Evolutionary conservation across 805 yeast species (phyloP).

Genomic region (Limtongozyma cylindracea): DNA sequence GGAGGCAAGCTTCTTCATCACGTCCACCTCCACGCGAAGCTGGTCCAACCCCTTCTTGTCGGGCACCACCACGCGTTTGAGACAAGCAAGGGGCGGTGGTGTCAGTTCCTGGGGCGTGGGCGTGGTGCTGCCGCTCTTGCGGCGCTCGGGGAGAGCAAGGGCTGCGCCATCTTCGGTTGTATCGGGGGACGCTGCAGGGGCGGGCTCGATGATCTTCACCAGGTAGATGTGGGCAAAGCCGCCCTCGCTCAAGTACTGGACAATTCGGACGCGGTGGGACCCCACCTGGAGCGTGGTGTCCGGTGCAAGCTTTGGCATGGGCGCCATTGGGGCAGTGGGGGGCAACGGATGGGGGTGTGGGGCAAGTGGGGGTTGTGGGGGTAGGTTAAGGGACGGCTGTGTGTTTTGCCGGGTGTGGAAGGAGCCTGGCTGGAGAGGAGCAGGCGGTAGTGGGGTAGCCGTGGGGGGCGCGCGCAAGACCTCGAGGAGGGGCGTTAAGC

Average conservation of each 20-base stretch:
- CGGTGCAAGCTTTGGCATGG: too few relatives aligned
- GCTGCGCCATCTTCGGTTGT: background rate
- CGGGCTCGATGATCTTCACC: constrained; percentile 16
- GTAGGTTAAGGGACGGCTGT: too few relatives aligned
- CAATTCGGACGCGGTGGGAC: background rate
- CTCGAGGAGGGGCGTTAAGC: too few relatives aligned
- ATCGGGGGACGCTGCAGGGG: constrained; percentile 11
- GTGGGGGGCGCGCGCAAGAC: too few relatives aligned
- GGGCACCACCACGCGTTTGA: constrained; percentile 52
- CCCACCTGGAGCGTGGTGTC: background rate
- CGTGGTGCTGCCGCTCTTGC: constrained; percentile 13
- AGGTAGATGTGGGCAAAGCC: constrained; percentile 67
- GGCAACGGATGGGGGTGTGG: too few relatives aligned
- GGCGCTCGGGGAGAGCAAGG: background rate
- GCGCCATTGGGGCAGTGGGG: too few relatives aligned
- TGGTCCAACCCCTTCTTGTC: constrained; percentile 42
- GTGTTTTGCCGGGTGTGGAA: too few relatives aligned
- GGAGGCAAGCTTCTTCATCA: constrained; percentile 37
- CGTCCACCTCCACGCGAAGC: constrained; percentile 53
- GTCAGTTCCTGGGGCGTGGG: constrained; percentile 2
- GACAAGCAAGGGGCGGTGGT: too few relatives aligned
- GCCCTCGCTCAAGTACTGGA: constrained; percentile 15
- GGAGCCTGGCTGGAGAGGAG: too few relatives aligned
- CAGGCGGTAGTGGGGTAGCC: too few relatives aligned
- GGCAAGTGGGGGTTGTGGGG: too few relatives aligned